Base-by-base conservation (phyloP, 2,329 filamentous ascomycete species). In the Neonectria faginata region DNA sequence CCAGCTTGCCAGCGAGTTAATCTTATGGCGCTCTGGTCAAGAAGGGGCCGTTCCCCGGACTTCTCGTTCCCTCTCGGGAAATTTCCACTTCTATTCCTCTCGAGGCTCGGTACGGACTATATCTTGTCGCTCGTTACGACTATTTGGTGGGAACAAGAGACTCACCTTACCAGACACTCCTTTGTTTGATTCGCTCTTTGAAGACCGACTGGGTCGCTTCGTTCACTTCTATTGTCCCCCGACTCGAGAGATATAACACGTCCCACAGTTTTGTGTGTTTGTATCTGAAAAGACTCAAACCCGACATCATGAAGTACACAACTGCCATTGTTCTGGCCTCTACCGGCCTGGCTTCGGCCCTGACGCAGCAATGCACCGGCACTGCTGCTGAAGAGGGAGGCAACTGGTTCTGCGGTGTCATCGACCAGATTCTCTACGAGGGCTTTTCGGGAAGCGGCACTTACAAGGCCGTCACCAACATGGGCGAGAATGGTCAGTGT, bases 351-450 rank as follows among this genome's bases (percentile, higher is more conserved):
- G 73, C 73, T 22, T 69, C 75, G 27, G 78, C 76, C 48, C 63
- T 75, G 12, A 74, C 71, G 5, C 75, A 78, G 58, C 76, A 80
- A 66, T 82, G 80, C 69, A 73, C 74, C 5, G 79, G 78, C 36
- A 74, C 36, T 6, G 70, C 76, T 29, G 67, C 73, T 53, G 62
- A 81, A 7, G 80, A 82, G 65, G 75, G 74, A 27, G 87, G 87
- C 65, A 92, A 92, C 78, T 89, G 79, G 80, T 92, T 90, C 79
- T 92, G 90, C 78, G 83, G 88, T 61, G 74, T 84, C 42, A 89
- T 93, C 62, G 79, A 85, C 62, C 86, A 88, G 53, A 90, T 94
- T 77, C 85, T 86, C n/a, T 94, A 93, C 78, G 79, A 79, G 63
- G 87, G 87, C 60, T 84, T 92, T 70, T 86, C 86, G 31, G 81